Evolutionary conservation across 2,329 filamentous ascomycete genomes (phyloP).

Genomic region (Neofusicoccum sp.): DNA sequence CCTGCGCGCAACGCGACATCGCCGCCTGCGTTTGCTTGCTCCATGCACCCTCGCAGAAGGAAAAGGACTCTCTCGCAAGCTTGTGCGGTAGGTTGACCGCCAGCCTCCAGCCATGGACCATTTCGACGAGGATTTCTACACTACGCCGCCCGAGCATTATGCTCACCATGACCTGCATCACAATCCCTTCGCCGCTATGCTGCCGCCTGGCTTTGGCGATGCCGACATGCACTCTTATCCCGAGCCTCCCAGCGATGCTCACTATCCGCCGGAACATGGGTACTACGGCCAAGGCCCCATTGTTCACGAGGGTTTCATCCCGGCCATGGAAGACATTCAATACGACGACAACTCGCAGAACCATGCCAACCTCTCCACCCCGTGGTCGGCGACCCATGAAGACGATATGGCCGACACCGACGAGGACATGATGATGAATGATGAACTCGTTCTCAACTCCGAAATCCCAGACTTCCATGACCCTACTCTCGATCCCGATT

Average conservation of each 20-base stretch:
- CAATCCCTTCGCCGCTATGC: conserved; percentile 21
- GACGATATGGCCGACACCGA: conserved; percentile 27
- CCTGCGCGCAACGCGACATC: background rate
- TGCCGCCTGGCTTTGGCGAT: conserved; percentile 9
- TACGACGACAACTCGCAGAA: conserved; percentile 31
- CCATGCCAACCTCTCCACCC: background rate
- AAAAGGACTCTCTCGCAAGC: background rate
- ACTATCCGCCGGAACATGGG: conserved; percentile 10
- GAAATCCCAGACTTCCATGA: conserved; percentile 35
- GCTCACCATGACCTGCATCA: conserved; percentile 10
- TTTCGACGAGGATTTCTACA: conserved; percentile 8
- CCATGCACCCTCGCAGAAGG: background rate
- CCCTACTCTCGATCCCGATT: conserved; percentile 39
- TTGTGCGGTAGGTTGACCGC: background rate
- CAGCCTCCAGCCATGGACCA: background rate
- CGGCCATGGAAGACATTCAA: conserved; percentile 29
- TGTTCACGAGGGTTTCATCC: conserved; percentile 45
- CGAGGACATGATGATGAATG: conserved; percentile 31
- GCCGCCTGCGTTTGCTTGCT: background rate
- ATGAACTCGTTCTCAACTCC: conserved; percentile 17
- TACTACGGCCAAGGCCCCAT: conserved; percentile 28
- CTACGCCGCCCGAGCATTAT: background rate
- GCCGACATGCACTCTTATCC: background rate
- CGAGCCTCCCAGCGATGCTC: background rate
- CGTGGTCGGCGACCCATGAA: background rate